A percentile compares a stretch with the other conserved stretches of the same genome.
Conservation (phyloP, 768 basidiomycete genomes). For the Xerocomellus chrysenteron region DNA sequence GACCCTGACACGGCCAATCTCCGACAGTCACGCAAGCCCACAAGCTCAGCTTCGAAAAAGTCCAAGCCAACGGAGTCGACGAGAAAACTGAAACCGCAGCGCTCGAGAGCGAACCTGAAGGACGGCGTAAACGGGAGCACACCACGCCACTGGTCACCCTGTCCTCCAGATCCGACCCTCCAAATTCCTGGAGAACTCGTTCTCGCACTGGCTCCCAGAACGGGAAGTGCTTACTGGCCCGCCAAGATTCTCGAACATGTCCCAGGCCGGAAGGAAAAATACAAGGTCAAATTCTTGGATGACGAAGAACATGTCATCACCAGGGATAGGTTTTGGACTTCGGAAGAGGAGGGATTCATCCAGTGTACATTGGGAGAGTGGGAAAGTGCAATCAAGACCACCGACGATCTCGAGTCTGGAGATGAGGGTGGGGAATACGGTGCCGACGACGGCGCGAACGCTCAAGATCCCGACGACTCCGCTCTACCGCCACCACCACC, state of each 20-base stretch:
- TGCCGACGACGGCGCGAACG: constrained; percentile 37
- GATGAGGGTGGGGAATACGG: constrained; percentile 26
- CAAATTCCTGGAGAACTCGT: constrained; percentile 69
- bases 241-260: constrained; percentile 56
- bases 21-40: constrained; percentile 1
- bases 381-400: constrained; percentile 40
- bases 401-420: constrained; percentile 29
- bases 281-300: constrained; percentile 62
- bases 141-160: constrained; percentile 36
- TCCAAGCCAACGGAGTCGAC: constrained; percentile 8
- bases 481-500: constrained; percentile 39
- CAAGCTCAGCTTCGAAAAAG: constrained; percentile 1
- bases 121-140: constrained; percentile 8
- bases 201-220: constrained; percentile 43
- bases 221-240: constrained; percentile 58
- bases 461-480: constrained; percentile 15
- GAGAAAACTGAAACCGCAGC: constrained; percentile 15
- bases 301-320: constrained; percentile 39
- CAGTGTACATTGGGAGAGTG: constrained; percentile 63
- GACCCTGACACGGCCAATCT: constrained; percentile 18
- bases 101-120: constrained; percentile 18
- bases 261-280: constrained; percentile 42
- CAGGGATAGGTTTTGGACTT: constrained; percentile 56
- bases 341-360: constrained; percentile 58
- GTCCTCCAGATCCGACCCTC: constrained; percentile 47